phyloP scores from a whole-genome alignment of 345 rosid species.

The Nephelium lappaceum region DNA sequence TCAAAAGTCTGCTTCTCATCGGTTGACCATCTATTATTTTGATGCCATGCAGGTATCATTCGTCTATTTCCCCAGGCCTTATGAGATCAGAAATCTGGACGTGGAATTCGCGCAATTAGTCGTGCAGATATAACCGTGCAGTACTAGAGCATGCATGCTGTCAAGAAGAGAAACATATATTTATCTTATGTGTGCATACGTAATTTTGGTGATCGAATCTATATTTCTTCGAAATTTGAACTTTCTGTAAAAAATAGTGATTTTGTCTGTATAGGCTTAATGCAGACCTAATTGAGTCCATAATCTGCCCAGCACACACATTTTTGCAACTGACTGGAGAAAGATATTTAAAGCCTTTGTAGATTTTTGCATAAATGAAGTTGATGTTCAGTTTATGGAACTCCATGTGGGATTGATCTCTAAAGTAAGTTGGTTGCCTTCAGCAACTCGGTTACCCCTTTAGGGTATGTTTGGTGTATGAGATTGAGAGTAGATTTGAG shows the following conservation, averaged over 20 bases:
- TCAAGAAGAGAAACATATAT: not conserved
- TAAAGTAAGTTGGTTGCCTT: not conserved
- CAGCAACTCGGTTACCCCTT: too few relatives aligned
- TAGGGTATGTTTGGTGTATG: too few relatives aligned
- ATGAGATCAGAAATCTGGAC: not conserved
- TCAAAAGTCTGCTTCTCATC: not conserved
- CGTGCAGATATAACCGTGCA: not conserved
- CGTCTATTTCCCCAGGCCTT: not conserved
- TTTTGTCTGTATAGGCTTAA: not conserved
- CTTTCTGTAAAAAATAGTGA: not conserved
- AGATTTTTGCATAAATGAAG: constrained; percentile 3
- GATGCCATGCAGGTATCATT: constrained; percentile 9
- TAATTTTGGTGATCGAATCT: not conserved
- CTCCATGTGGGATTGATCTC: not conserved
- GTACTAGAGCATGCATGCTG: not conserved
- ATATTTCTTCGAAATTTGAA: not conserved
- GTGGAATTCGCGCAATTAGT: not conserved
- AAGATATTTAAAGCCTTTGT: not conserved
- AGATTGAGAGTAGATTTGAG: too few relatives aligned
- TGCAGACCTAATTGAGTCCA: not conserved
- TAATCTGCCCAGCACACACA: not conserved
- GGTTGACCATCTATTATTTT: not conserved
- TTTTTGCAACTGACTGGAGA: not conserved
- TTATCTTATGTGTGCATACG: too few relatives aligned
- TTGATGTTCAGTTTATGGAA: not conserved